Conservation (phyloP, 2,329 filamentous ascomycete genomes). For the Leptodontidium sp. region DNA sequence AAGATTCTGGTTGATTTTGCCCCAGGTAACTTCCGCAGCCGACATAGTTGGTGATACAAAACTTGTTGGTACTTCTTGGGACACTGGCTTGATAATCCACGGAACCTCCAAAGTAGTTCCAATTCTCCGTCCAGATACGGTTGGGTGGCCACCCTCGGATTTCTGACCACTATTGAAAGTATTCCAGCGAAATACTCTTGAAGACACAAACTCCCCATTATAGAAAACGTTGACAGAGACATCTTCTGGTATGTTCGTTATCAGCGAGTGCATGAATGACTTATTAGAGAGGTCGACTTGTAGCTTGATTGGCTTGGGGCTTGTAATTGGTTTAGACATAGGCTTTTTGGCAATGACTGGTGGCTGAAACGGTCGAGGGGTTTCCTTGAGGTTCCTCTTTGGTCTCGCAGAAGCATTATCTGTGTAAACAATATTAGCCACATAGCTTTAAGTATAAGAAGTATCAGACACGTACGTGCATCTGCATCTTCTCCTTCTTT, state of each 20-base stretch:
- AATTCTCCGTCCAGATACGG: conserved; percentile 29
- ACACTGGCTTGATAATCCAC: conserved; percentile 23
- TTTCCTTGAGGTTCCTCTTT: background rate
- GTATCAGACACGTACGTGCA: background rate
- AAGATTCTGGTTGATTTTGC: conserved; percentile 26
- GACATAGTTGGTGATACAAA: background rate
- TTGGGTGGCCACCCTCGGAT: conserved; percentile 20
- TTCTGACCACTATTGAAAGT: conserved; percentile 20
- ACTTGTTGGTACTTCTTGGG: background rate
- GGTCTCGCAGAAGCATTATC: background rate
- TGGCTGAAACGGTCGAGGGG: background rate
- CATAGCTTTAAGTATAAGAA: background rate
- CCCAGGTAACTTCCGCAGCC: conserved; percentile 20
- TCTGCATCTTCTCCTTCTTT: background rate
- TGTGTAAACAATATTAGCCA: background rate
- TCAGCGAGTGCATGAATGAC: conserved; percentile 25
- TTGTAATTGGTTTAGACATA: conserved; percentile 19
- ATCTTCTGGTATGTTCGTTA: conserved; percentile 16
- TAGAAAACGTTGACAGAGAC: conserved; percentile 29
- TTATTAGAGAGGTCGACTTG: conserved; percentile 23
- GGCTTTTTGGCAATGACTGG: background rate
- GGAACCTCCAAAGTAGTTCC: conserved; percentile 24
- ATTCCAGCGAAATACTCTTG: conserved; percentile 20
- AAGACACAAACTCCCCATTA: conserved; percentile 32
- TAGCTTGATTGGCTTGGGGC: conserved; percentile 26